These are phyloP conservation scores for Actinomortierella ambigua DNA, from an alignment of 371 early-diverging fungal species.

Conservation along the genomic window DNA sequence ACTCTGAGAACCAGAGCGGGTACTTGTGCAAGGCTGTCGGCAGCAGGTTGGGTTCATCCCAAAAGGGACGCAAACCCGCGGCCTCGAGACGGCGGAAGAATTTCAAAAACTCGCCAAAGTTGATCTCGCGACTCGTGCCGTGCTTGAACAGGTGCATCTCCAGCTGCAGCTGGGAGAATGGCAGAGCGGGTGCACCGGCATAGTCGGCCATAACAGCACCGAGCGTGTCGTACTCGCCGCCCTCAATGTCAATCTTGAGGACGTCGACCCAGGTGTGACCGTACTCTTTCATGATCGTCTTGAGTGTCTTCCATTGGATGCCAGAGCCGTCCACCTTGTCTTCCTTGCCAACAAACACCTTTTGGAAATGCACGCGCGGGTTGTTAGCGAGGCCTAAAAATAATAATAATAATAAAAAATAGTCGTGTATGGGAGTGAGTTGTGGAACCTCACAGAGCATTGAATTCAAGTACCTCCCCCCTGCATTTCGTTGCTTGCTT, in stretches of 20 bases:
- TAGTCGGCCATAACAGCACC: slow-evolving; percentile 1
- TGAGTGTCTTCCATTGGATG: neutral
- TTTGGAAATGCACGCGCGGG: slow-evolving; percentile 8
- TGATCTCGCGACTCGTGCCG: neutral
- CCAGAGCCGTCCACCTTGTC: slow-evolving; percentile 1
- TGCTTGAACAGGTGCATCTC: slow-evolving; percentile 14
- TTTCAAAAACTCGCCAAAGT: neutral
- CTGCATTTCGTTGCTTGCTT: no score
- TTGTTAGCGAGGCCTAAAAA: no score
- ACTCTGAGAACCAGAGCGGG: neutral
- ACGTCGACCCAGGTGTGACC: slow-evolving; percentile 13
- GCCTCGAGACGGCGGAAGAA: slow-evolving; percentile 9
- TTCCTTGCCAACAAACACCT: neutral
- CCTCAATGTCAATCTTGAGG: slow-evolving; percentile 14
- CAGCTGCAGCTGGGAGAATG: slow-evolving; percentile 10
- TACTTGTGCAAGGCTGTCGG: neutral
- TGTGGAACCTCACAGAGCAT: no score
- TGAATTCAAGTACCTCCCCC: no score
- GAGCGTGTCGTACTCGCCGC: slow-evolving; percentile 7
- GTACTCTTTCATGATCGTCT: slow-evolving; percentile 10
- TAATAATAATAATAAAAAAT: no score
- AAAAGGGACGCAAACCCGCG: slow-evolving; percentile 8
- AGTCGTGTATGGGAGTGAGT: no score
- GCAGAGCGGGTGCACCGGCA: neutral
- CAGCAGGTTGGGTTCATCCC: slow-evolving; percentile 8